Percentiles rank a stretch among this genome's conserved stretches.
phyloP scores from a whole-genome alignment of 306 rosid species.

The Gastrolobium villosum region DNA sequence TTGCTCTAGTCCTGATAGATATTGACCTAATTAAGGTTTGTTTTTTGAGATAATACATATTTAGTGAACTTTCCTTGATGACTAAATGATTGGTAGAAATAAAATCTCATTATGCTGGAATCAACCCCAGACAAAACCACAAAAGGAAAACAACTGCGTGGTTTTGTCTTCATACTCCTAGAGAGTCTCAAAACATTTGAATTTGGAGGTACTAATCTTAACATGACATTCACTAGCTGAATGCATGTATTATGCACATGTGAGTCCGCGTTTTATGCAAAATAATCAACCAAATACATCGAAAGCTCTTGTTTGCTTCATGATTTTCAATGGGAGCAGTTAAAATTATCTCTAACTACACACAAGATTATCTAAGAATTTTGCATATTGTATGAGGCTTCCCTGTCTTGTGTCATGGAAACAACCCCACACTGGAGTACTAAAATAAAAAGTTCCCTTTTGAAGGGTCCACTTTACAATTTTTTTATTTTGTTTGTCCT shows the following conservation, averaged over 20 bases:
- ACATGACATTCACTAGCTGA: slow-evolving; percentile 49
- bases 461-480: slow-evolving; percentile 53
- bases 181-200: slow-evolving; percentile 70
- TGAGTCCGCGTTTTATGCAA: slow-evolving; percentile 85
- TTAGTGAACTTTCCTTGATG: slow-evolving; percentile 40
- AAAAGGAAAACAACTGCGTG: slow-evolving; percentile 64
- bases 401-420: slow-evolving; percentile 71
- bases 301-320: slow-evolving; percentile 78
- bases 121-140: slow-evolving; percentile 54
- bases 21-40: slow-evolving; percentile 50
- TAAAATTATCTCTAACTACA: slow-evolving; percentile 66
- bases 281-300: slow-evolving; percentile 60
- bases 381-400: slow-evolving; percentile 47
- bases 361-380: slow-evolving; percentile 50
- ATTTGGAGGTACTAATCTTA: slow-evolving; percentile 54
- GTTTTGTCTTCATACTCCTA: slow-evolving; percentile 62
- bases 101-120: slow-evolving; percentile 47
- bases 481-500: slow-evolving; percentile 47
- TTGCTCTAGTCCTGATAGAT: slow-evolving; percentile 43
- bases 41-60: slow-evolving; percentile 34
- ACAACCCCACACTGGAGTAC: slow-evolving; percentile 69
- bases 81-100: slow-evolving; percentile 55
- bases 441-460: slow-evolving; percentile 44
- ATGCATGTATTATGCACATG: slow-evolving; percentile 70
- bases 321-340: slow-evolving; percentile 97